Percentiles rank a stretch among this genome's conserved stretches.
Evolutionary conservation across 164 flowering plant species (phyloP).

Genomic region (Akebia trifoliata): DNA sequence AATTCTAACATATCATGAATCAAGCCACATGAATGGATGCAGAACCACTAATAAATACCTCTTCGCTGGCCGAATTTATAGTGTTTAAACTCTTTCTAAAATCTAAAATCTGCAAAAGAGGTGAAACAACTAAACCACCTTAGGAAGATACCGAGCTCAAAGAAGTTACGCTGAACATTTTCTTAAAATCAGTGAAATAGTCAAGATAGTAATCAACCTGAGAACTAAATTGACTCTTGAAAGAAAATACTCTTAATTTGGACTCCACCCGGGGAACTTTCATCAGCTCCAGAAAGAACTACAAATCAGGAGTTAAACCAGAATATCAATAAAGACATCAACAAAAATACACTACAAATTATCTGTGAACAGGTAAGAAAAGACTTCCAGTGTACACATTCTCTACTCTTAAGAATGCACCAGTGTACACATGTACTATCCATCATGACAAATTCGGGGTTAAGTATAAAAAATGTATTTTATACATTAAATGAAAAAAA

Average conservation of each 20-base stretch:
- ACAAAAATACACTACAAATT: background rate
- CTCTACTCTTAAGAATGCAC: background rate
- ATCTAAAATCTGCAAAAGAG: constrained; percentile 58
- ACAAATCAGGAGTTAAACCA: constrained; percentile 14
- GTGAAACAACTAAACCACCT: no score
- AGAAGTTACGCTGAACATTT: background rate
- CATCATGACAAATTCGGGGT: no score
- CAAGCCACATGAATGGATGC: no score
- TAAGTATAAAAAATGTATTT: no score
- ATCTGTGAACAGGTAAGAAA: background rate
- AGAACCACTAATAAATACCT: constrained; percentile 41
- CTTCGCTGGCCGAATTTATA: constrained; percentile 77
- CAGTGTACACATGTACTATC: background rate
- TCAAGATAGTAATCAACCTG: constrained; percentile 60
- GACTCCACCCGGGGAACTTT: constrained; percentile 95
- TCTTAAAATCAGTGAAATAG: constrained; percentile 3
- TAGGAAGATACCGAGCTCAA: no score
- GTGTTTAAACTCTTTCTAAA: constrained; percentile 65
- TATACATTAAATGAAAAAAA: no score
- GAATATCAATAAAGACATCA: background rate
- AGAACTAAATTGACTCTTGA: constrained; percentile 81
- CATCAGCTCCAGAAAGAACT: constrained; percentile 94
- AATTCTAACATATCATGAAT: no score
- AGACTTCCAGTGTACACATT: background rate
- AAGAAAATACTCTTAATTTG: constrained; percentile 81